Percentiles rank a stretch among this genome's conserved stretches.
Conservation (phyloP, 2,329 filamentous ascomycete species). For the Hypoxylon sp. region DNA sequence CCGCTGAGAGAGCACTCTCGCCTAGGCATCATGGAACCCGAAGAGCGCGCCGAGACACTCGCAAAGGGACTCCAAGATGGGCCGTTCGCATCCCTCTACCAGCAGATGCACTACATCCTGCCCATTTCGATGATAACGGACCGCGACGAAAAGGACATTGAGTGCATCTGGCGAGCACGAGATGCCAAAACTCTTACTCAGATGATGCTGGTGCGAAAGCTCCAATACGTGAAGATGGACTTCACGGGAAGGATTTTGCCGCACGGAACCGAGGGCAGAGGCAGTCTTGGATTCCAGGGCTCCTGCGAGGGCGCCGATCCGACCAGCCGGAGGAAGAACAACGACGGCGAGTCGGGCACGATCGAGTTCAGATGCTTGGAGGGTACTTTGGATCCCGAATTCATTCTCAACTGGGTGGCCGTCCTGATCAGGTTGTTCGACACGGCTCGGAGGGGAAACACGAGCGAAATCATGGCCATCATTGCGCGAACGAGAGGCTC, state of each 20-base stretch:
- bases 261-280: not conserved
- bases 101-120: slow-evolving; percentile 11
- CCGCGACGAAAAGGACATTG: not conserved
- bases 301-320: slow-evolving; percentile 1
- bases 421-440: slow-evolving; percentile 17
- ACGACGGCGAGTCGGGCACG: slow-evolving; percentile 22
- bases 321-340: not conserved
- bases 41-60: not conserved
- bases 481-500: not conserved
- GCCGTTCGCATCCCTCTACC: not conserved
- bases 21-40: not conserved
- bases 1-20: slow-evolving; percentile 1
- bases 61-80: not conserved
- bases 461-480: slow-evolving; percentile 12
- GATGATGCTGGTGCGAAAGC: slow-evolving; percentile 1
- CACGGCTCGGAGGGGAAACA: slow-evolving; percentile 8
- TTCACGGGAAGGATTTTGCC: not conserved
- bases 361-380: slow-evolving; percentile 24
- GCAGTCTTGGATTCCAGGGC: slow-evolving; percentile 25
- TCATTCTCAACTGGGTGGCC: slow-evolving; percentile 18
- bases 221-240: not conserved
- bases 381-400: slow-evolving; percentile 11
- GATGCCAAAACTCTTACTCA: not conserved
- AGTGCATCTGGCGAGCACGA: slow-evolving; percentile 14
- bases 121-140: not conserved